Evolutionary conservation across 805 yeast species (phyloP).

Genomic region (Jamesozyma hellenica): DNA sequence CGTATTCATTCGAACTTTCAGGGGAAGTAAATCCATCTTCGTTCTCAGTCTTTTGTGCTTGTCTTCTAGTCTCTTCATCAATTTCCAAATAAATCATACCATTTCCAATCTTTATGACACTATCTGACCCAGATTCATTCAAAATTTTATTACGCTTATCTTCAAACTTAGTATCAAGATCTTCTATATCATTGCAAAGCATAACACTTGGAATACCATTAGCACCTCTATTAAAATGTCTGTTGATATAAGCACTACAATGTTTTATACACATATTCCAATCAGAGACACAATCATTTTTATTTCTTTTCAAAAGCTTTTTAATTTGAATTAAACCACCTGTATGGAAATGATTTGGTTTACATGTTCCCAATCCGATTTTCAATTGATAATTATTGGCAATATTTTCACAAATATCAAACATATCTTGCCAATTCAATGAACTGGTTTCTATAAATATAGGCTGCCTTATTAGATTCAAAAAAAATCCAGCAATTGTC

Average conservation of each 20-base stretch:
- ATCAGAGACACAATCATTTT: slow-evolving; percentile 16
- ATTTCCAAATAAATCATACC: slow-evolving; percentile 23
- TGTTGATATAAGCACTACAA: slow-evolving; percentile 15
- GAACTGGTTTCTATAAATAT: slow-evolving; percentile 24
- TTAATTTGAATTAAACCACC: slow-evolving; percentile 15
- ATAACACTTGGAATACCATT: slow-evolving; percentile 20
- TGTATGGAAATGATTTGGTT: slow-evolving; percentile 10
- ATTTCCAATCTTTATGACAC: slow-evolving; percentile 14
- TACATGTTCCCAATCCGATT: slow-evolving; percentile 23
- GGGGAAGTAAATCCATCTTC: neutral
- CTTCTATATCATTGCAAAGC: slow-evolving; percentile 10
- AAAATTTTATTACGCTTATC: slow-evolving; percentile 14
- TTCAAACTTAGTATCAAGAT: slow-evolving; percentile 11
- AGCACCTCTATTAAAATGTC: slow-evolving; percentile 10
- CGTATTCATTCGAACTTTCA: neutral
- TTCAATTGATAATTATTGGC: slow-evolving; percentile 15
- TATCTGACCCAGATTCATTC: slow-evolving; percentile 12
- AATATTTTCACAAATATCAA: slow-evolving; percentile 19
- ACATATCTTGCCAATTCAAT: slow-evolving; percentile 22
- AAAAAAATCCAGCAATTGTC: slow-evolving; percentile 11
- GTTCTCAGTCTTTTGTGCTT: slow-evolving; percentile 3
- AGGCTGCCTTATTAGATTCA: slow-evolving; percentile 20
- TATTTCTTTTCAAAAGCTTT: slow-evolving; percentile 7
- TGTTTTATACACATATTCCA: slow-evolving; percentile 23
- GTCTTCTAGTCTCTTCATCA: slow-evolving; percentile 2